These are phyloP conservation scores for Colletotrichum sp. DNA, from an alignment of 2,329 filamentous ascomycete species.

Conservation along the genomic window DNA sequence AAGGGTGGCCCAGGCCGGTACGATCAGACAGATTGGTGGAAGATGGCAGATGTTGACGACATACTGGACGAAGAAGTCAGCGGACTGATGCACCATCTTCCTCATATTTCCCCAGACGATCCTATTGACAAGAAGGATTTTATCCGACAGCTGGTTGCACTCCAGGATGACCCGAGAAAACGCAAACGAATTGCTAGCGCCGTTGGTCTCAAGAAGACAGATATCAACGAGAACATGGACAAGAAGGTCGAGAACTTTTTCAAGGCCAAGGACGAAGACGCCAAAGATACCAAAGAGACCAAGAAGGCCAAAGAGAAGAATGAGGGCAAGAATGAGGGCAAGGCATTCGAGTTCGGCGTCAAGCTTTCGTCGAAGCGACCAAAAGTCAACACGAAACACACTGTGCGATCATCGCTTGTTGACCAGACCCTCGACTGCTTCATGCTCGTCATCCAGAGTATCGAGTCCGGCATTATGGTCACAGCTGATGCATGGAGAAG, in stretches of 20 bases:
- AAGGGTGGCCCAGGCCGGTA: not conserved
- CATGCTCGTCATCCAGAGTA: slow-evolving; percentile 23
- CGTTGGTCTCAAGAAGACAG: not conserved
- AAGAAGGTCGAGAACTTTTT: not conserved
- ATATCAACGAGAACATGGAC: not conserved
- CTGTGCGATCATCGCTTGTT: not conserved
- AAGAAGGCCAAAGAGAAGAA: not conserved
- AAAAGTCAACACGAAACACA: not conserved
- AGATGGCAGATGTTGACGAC: not conserved
- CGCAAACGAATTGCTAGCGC: not conserved
- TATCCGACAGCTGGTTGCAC: not conserved
- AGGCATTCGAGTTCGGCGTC: slow-evolving; percentile 24
- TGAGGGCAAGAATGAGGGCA: not conserved
- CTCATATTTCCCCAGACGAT: not conserved
- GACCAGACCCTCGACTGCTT: slow-evolving; percentile 25
- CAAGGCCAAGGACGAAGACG: not conserved
- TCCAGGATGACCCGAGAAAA: not conserved
- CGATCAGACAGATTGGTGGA: slow-evolving; percentile 1
- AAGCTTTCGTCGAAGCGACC: slow-evolving; percentile 8
- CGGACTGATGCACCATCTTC: not conserved
- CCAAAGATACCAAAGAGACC: not conserved
- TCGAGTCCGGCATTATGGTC: slow-evolving; percentile 3
- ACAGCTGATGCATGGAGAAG: not conserved
- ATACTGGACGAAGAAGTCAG: not conserved
- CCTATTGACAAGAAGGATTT: not conserved